phyloP scores from a whole-genome alignment of 345 rosid genomes.

The Citrus sp. region DNA sequence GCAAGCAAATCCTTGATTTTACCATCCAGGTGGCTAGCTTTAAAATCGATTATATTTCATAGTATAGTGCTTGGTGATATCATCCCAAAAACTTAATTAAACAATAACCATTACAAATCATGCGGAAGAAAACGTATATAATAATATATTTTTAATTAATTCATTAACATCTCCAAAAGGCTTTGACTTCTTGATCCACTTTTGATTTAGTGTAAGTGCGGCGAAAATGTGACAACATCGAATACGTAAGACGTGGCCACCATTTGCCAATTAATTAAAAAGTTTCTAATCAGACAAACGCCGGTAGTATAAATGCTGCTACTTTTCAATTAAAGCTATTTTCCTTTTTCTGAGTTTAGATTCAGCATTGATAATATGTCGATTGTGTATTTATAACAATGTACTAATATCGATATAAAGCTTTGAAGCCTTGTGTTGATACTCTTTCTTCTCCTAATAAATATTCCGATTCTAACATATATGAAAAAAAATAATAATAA shows the following conservation, averaged over 20 bases:
- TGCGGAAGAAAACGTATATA: neutral
- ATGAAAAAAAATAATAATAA: too few species aligned
- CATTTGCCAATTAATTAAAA: neutral
- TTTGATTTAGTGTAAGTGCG: neutral
- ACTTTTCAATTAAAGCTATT: neutral
- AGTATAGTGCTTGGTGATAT: neutral
- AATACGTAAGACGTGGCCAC: neutral
- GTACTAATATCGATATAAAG: too few species aligned
- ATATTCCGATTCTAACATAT: too few species aligned
- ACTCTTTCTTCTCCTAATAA: too few species aligned
- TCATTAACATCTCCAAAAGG: neutral
- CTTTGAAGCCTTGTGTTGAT: too few species aligned
- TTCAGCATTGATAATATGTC: too few species aligned
- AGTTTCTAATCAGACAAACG: neutral
- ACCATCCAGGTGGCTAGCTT: neutral
- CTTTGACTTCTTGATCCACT: neutral
- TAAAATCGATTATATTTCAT: neutral
- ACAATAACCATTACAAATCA: neutral
- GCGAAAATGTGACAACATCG: neutral
- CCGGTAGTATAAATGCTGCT: neutral
- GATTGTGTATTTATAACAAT: too few species aligned
- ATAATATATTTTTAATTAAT: neutral
- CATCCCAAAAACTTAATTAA: neutral
- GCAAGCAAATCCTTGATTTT: neutral
- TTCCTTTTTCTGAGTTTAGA: too few species aligned